Evolutionary conservation across 352 stramenopile species (phyloP).

Genomic region (Phytophthora cactorum): DNA sequence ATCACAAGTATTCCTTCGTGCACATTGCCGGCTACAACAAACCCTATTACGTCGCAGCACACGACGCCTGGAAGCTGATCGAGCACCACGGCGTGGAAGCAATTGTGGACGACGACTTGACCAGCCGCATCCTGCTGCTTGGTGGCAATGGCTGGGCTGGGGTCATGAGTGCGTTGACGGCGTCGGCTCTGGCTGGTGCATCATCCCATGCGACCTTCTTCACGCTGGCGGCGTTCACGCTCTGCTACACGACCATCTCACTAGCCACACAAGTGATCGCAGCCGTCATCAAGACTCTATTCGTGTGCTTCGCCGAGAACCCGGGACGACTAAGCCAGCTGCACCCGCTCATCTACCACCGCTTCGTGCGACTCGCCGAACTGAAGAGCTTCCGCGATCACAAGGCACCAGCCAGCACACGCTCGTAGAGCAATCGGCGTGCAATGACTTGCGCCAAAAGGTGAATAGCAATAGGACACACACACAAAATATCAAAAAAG

Average conservation of each 20-base stretch:
- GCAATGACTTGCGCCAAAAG: background rate
- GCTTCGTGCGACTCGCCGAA: constrained; percentile 82
- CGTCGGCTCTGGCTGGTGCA: constrained; percentile 54
- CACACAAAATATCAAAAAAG: background rate
- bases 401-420: constrained; percentile 44
- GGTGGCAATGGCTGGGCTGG: constrained; percentile 82
- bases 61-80: constrained; percentile 81
- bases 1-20: constrained; percentile 89
- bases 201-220: constrained; percentile 78
- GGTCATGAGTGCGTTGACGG: constrained; percentile 72
- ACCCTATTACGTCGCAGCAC: constrained; percentile 78
- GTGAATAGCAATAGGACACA: constrained; percentile 6
- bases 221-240: constrained; percentile 70
- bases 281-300: constrained; percentile 86
- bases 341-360: constrained; percentile 89
- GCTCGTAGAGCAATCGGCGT: constrained; percentile 16
- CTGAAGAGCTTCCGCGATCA: constrained; percentile 87
- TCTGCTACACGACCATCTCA: constrained; percentile 85
- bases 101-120: constrained; percentile 87
- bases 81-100: constrained; percentile 82
- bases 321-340: constrained; percentile 78
- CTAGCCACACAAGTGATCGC: constrained; percentile 75
- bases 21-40: constrained; percentile 86
- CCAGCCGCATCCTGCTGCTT: constrained; percentile 77
- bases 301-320: constrained; percentile 89